These are phyloP conservation scores for Paramyrothecium sp. DNA, from an alignment of 2,329 filamentous ascomycete species.

Conservation along the genomic window DNA sequence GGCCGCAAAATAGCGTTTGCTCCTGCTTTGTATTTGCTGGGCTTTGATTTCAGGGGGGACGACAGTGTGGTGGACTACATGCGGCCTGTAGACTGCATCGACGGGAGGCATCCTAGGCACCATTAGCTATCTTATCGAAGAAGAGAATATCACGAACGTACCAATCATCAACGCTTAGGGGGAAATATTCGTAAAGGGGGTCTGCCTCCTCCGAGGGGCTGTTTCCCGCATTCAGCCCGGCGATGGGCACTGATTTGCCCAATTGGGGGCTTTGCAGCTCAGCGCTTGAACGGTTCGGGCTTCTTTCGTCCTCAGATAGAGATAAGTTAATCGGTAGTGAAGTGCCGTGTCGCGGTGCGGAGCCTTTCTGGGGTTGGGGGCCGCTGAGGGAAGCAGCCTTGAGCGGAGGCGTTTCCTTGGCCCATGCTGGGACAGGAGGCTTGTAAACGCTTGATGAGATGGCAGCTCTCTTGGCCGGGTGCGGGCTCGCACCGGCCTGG, in stretches of 20 bases:
- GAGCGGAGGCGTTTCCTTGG: slow-evolving; percentile 22
- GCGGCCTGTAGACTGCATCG: slow-evolving; percentile 85
- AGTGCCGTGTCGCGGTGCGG: slow-evolving; percentile 21
- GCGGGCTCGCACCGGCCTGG: slow-evolving; percentile 37
- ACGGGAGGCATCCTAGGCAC: slow-evolving; percentile 72
- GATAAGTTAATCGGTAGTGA: slow-evolving; percentile 50
- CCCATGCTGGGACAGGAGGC: slow-evolving; percentile 54
- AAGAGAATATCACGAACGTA: slow-evolving; percentile 23
- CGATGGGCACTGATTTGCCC: slow-evolving; percentile 33
- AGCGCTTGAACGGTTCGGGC: slow-evolving; percentile 49
- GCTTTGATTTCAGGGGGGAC: slow-evolving; percentile 69
- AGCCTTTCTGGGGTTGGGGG: slow-evolving; percentile 16
- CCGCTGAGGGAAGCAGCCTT: background rate
- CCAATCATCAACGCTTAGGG: slow-evolving; percentile 87
- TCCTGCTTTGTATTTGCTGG: slow-evolving; percentile 62
- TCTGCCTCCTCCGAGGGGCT: slow-evolving; percentile 76
- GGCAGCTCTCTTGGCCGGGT: slow-evolving; percentile 51
- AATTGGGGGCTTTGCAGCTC: slow-evolving; percentile 51
- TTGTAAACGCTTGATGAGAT: slow-evolving; percentile 49
- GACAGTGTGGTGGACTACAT: slow-evolving; percentile 87
- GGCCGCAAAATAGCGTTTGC: slow-evolving; percentile 71
- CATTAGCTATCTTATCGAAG: slow-evolving; percentile 11
- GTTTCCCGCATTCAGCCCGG: slow-evolving; percentile 42
- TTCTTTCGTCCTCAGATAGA: slow-evolving; percentile 60
- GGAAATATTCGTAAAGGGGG: slow-evolving; percentile 91